Evolutionary conservation across 192 early-diverging fungal genomes (phyloP).

Genomic region (Backusella liffmaniae): DNA sequence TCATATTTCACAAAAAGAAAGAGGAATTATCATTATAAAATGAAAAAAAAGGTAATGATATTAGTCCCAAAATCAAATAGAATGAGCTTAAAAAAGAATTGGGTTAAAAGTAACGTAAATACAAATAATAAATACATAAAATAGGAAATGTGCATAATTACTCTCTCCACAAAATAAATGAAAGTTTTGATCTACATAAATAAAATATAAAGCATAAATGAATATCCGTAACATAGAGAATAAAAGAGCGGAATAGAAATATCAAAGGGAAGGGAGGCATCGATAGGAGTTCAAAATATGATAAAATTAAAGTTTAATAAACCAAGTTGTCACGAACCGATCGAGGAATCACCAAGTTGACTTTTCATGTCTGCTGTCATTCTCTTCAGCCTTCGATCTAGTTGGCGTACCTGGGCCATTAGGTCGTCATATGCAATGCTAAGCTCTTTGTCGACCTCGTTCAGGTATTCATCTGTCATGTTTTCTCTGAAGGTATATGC

Average conservation of each 20-base stretch:
- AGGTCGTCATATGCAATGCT: slow-evolving; percentile 32
- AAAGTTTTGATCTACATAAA: slow-evolving; percentile 1
- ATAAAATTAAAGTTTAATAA: neutral
- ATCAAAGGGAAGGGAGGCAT: neutral
- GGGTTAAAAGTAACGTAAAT: neutral
- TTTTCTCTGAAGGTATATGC: slow-evolving; percentile 18
- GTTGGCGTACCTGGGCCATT: slow-evolving; percentile 26
- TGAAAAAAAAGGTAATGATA: neutral
- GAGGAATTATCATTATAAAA: neutral
- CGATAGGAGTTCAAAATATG: neutral
- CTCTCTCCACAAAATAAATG: neutral
- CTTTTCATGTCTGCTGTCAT: slow-evolving; percentile 14
- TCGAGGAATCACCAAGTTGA: slow-evolving; percentile 1
- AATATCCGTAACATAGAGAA: neutral
- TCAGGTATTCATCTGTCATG: slow-evolving; percentile 21
- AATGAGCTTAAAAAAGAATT: neutral
- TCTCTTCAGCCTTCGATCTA: slow-evolving; percentile 29
- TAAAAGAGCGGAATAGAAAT: neutral
- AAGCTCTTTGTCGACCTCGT: slow-evolving; percentile 31
- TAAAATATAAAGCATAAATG: neutral
- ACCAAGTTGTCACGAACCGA: slow-evolving; percentile 1
- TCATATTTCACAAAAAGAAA: neutral
- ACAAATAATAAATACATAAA: neutral
- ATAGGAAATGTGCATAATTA: slow-evolving; percentile 1
- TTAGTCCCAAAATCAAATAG: neutral